Evolutionary conservation across 192 early-diverging fungal species (phyloP).

Genomic region (Coemansia sp.): DNA sequence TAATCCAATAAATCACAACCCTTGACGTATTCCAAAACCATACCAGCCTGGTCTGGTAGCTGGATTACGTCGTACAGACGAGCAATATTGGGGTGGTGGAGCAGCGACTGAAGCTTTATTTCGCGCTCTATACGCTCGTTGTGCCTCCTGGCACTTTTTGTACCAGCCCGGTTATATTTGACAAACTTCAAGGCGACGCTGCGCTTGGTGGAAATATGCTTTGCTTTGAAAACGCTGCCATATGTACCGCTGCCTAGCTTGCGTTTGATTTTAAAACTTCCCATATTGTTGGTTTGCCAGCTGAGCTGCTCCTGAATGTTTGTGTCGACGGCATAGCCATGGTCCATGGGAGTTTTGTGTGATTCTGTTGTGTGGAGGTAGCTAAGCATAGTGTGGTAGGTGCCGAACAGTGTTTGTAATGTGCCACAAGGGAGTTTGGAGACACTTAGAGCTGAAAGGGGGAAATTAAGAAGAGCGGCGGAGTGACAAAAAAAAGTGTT

Average conservation of each 20-base stretch:
- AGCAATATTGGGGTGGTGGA: conserved; percentile 88
- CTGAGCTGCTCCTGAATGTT: conserved; percentile 16
- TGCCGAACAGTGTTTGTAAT: too few relatives aligned
- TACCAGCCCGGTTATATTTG: conserved; percentile 37
- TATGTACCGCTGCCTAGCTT: conserved; percentile 46
- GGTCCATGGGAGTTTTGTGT: too few relatives aligned
- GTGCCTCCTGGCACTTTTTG: conserved; percentile 58
- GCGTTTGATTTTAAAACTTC: conserved; percentile 32
- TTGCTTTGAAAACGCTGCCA: conserved; percentile 47
- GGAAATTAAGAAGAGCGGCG: too few relatives aligned
- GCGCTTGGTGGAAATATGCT: conserved; percentile 34
- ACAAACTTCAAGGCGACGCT: conserved; percentile 67
- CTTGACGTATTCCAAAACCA: conserved; percentile 83
- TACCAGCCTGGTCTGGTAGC: conserved; percentile 69
- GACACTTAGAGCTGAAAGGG: too few relatives aligned
- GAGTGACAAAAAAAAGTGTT: neutral
- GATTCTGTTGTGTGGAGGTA: too few relatives aligned
- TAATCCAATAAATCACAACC: conserved; percentile 85
- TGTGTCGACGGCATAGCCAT: conserved; percentile 14
- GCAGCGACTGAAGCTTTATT: conserved; percentile 73
- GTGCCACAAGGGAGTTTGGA: too few relatives aligned
- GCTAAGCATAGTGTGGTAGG: too few relatives aligned
- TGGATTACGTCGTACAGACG: conserved; percentile 83
- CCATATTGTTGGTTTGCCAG: conserved; percentile 20
- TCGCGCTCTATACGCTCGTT: conserved; percentile 77